These are phyloP conservation scores for Clavariopsis aquatica DNA, from an alignment of 495 filamentous ascomycete genomes.

Conservation along the genomic window DNA sequence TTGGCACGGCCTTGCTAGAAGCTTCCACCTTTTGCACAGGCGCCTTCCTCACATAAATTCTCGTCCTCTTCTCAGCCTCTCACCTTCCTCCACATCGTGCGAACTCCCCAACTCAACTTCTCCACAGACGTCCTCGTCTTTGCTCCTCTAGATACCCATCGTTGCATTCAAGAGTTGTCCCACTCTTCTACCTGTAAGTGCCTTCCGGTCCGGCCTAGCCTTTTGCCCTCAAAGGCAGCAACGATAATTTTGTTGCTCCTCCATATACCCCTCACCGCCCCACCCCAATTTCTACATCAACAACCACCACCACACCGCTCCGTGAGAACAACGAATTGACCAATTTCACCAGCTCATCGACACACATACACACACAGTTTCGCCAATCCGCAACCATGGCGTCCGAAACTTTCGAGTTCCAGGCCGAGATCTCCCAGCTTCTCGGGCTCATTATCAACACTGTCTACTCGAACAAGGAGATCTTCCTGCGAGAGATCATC, in stretches of 20 bases:
- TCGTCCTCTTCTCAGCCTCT: neutral
- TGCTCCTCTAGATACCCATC: neutral
- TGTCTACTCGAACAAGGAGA: slow-evolving; percentile 99
- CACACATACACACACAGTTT: neutral
- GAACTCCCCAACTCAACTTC: slow-evolving; percentile 2
- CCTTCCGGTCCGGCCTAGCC: neutral
- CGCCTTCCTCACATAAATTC: neutral
- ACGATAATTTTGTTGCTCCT: neutral
- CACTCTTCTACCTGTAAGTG: slow-evolving; percentile 1
- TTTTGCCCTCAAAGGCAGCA: neutral
- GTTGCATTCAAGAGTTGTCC: neutral
- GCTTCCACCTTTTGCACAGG: neutral
- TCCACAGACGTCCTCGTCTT: slow-evolving; percentile 13
- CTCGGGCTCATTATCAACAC: slow-evolving; percentile 99
- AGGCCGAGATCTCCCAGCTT: slow-evolving; percentile 99
- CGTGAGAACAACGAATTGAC: neutral
- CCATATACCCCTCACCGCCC: neutral
- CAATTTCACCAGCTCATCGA: neutral
- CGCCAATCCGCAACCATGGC: slow-evolving; percentile 61
- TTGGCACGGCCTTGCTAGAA: neutral
- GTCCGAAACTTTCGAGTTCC: slow-evolving; percentile 92
- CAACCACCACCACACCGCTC: neutral
- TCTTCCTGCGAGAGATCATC: slow-evolving; percentile 96
- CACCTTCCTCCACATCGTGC: neutral
- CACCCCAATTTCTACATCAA: neutral